Evolutionary conservation across 2,329 filamentous ascomycete species (phyloP).

Genomic region (Gremmenia infestans): DNA sequence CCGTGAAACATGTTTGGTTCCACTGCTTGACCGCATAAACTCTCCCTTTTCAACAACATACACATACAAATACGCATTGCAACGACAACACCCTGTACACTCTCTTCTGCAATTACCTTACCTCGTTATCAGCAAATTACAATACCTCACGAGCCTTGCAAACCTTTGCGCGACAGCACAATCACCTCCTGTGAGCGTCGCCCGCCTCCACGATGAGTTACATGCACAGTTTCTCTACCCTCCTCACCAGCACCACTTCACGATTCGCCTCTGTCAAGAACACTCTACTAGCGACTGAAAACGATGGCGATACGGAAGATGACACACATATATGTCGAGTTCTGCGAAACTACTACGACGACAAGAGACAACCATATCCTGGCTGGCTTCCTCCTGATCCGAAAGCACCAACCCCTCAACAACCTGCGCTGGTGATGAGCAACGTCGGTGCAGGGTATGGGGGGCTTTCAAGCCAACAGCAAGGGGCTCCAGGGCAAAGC

Average conservation of each 20-base stretch:
- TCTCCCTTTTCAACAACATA: no score
- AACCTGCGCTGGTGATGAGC: conserved; percentile 46
- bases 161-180: no score
- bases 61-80: no score
- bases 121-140: no score
- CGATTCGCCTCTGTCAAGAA: conserved; percentile 58
- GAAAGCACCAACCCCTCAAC: conserved; percentile 53
- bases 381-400: conserved; percentile 86
- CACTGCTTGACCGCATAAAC: no score
- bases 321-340: conserved; percentile 94
- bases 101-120: no score
- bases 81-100: no score
- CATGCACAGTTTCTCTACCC: conserved; percentile 65
- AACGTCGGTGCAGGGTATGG: conserved; percentile 52
- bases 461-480: conserved; percentile 24
- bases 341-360: conserved; percentile 85
- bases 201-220: conserved; percentile 55
- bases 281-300: conserved; percentile 64
- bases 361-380: conserved; percentile 78
- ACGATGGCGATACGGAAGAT: conserved; percentile 73
- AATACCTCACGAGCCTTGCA: no score
- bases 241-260: conserved; percentile 60
- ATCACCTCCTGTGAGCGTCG: neutral
- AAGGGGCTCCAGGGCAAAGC: conserved; percentile 31
- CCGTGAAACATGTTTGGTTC: no score